phyloP scores from a whole-genome alignment of 225 moss, liverwort and hornwort species.

The Straminergon stramineum region DNA sequence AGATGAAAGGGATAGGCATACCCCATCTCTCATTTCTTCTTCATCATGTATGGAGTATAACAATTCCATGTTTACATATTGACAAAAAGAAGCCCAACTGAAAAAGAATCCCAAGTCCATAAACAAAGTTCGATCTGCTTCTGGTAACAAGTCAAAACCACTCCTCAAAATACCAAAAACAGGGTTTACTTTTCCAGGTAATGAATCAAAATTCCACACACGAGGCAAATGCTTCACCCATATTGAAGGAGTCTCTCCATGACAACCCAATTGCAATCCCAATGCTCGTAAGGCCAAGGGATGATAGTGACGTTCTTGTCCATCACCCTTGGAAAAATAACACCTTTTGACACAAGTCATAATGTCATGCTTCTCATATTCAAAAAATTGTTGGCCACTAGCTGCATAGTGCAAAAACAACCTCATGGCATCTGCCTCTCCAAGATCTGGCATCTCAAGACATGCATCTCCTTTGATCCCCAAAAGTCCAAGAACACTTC shows the following conservation, averaged over 20 bases:
- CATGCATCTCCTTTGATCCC: neutral
- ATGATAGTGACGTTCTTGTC: neutral
- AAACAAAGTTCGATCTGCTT: too few species aligned
- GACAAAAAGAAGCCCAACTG: too few species aligned
- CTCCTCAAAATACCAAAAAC: neutral
- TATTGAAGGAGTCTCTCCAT: neutral
- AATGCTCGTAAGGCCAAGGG: neutral
- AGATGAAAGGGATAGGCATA: neutral
- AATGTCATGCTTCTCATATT: neutral
- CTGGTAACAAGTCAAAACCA: neutral
- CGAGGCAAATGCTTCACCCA: neutral
- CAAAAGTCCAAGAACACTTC: neutral
- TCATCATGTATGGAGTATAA: too few species aligned
- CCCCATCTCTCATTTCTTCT: neutral
- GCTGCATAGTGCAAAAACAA: neutral
- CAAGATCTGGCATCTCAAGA: neutral
- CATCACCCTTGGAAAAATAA: neutral
- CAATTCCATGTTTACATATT: too few species aligned
- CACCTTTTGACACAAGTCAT: neutral
- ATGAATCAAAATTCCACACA: too few species aligned
- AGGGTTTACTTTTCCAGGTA: neutral
- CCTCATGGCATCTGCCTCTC: neutral
- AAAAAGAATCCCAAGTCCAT: neutral
- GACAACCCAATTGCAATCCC: neutral
- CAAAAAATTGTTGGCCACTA: accelerated